Base-by-base conservation (phyloP, 1,139 yeast genomes). In the Debaryomyces coudertii region DNA sequence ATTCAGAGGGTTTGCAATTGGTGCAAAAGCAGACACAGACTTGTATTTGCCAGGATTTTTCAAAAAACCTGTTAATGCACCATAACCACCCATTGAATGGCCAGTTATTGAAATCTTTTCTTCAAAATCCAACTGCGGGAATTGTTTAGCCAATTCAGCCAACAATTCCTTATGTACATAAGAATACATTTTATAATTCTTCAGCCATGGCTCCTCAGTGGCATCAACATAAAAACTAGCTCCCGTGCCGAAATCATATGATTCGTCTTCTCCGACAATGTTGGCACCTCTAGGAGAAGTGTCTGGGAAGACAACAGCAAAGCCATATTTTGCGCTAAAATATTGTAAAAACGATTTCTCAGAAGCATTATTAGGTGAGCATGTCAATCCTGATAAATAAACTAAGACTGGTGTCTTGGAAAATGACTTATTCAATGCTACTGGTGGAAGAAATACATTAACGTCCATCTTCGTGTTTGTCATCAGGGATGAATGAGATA, bases 31-130 rank as follows among this genome's bases (percentile, higher is more conserved):
- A 50, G 92, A 82, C 30, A 88, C 95, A 1, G 95, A 83, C 63
- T 80, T 82, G 74, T 87, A 93, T 58, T 74, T 74, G 3, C 84
- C 87, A 1, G 93, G 90, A 62, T 87, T 83, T 53, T 76, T 80
- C 47, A 93, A 70, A 63, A 81, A 92, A 12, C 95, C 84, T 46
- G 86, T 72, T 50, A 93, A 69, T 0, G 99, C 96, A 45, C 99
- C 99, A 64, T 80, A 90, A 0, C 99, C 99, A 42, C 99, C 99
- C 98, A 93, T 93, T 2, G 99, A 93, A 65, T 93, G 98, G 37
- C 98, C 98, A 8, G 95, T 84, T 53, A 93, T 83, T 23, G 93
- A 80, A 45, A 85, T 76, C 42, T 79, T 84, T 28, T 67, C 62
- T 20, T 45, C 35, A 46, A 81, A 72, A 62, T 88, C 86, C 53